These are phyloP conservation scores for Wickerhamiella allomyrinae DNA, from an alignment of 805 yeast species.

Conservation along the genomic window DNA sequence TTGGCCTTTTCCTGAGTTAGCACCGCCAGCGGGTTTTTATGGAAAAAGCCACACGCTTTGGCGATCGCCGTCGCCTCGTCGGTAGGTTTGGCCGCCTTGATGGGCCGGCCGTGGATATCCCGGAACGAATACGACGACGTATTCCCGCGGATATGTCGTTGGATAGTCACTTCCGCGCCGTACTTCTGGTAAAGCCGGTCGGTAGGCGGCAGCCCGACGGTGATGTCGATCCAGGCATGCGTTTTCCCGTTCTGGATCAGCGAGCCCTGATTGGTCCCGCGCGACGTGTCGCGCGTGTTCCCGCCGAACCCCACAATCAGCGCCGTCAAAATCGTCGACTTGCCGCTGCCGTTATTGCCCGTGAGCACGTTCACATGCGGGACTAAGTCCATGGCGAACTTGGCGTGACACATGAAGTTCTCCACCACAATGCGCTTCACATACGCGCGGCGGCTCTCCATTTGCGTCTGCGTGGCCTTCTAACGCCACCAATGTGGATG, in stretches of 20 bases:
- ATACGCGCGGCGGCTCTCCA: too few relatives aligned
- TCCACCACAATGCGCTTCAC: constrained; percentile 32
- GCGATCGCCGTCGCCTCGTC: constrained; percentile 54
- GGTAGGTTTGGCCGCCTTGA: constrained; percentile 50
- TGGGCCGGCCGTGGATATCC: constrained; percentile 34
- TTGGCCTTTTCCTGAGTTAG: constrained; percentile 90
- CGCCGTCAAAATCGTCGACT: constrained; percentile 77
- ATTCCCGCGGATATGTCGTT: constrained; percentile 40
- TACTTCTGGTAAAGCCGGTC: constrained; percentile 49
- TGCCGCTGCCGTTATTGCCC: constrained; percentile 87
- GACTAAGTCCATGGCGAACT: constrained; percentile 60
- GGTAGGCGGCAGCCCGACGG: constrained; percentile 38
- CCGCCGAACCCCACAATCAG: constrained; percentile 80
- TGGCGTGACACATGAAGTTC: constrained; percentile 38
- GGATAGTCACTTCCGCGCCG: constrained; percentile 58
- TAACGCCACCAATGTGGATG: too few relatives aligned
- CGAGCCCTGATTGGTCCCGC: constrained; percentile 59
- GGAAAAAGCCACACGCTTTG: constrained; percentile 56
- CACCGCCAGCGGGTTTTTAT: constrained; percentile 84
- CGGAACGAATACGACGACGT: constrained; percentile 41
- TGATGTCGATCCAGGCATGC: constrained; percentile 53
- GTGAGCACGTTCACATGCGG: constrained; percentile 74
- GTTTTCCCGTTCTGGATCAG: constrained; percentile 65
- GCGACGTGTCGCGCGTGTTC: constrained; percentile 69
- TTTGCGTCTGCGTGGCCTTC: too few relatives aligned